Base-by-base conservation (phyloP, 2,329 filamentous ascomycete species). In the Sphaerulina populicola region DNA sequence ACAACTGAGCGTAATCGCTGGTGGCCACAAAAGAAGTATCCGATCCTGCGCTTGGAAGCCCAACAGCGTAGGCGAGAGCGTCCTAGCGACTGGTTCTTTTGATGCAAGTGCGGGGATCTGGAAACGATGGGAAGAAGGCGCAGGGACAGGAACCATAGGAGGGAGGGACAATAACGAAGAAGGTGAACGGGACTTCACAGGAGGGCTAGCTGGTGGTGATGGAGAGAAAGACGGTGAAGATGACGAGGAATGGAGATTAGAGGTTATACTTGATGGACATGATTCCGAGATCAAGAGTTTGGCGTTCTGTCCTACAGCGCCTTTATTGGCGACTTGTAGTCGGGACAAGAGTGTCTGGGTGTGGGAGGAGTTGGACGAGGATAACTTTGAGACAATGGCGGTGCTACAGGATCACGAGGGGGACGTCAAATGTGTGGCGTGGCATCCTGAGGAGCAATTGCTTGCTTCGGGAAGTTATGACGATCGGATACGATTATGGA, bases 321-420 rank as follows among this genome's bases (percentile, higher is more conserved):
- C 85, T 55, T 83, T 88, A 62, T 77, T 98, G 4, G 93, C 93
- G 5, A 96, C 90, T 0, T 96, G 90, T 69, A 86, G 82, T 47
- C 79, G 93, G 44, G 93, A 98, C 68, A 97, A 97, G 73, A 86
- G 81, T 12, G 88, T 97, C 14, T 98, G 93, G 93, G 88, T 98
- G 62, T 98, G 93, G 93, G 93, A 98, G 70, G 93, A 97, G 67
- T 79, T 96, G 48, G 86, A 84, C 12, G 90, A 94, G 49, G 91
- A 95, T 67, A 93, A 97, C 67, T 97, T 90, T 74, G 93, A 98
- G 76, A 97, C 93, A 1, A 83, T 97, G 12, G 93, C 91, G 0
- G 91, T 97, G 47, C 77, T 97, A 63, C 88, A 87, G 69, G 93
- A 97, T 71, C 93, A 98, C 67, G 86, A 90, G 42, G 90, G 87